Percentiles rank a stretch among this genome's conserved stretches.
phyloP scores from a whole-genome alignment of 1,284 basidiomycete species.

The Inonotus obliquus region DNA sequence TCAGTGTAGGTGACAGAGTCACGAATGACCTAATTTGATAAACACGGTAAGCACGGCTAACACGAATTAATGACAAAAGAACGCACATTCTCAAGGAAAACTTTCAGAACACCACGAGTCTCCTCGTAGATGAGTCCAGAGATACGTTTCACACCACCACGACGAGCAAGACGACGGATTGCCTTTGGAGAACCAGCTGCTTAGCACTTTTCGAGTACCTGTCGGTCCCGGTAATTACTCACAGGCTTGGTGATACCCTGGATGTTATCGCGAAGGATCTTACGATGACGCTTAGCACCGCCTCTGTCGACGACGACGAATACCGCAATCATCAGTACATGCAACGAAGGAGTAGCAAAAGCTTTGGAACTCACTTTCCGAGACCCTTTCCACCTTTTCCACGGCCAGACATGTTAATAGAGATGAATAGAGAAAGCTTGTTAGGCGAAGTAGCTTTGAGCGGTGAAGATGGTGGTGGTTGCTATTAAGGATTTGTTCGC shows the following conservation, averaged over 20 bases:
- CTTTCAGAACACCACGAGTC: slow-evolving; percentile 79
- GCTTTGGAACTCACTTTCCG: slow-evolving; percentile 12
- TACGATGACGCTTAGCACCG: slow-evolving; percentile 76
- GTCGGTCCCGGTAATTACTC: background rate
- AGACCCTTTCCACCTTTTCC: slow-evolving; percentile 55
- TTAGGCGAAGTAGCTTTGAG: background rate
- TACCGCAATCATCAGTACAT: background rate
- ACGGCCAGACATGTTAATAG: slow-evolving; percentile 48
- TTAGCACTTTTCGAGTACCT: slow-evolving; percentile 2
- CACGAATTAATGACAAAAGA: slow-evolving; percentile 4
- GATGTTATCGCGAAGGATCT: slow-evolving; percentile 81
- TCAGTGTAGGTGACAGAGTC: slow-evolving; percentile 86
- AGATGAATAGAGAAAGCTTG: background rate
- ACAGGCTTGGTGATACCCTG: slow-evolving; percentile 62
- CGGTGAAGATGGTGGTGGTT: background rate
- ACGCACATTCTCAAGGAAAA: slow-evolving; percentile 57
- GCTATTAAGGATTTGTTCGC: background rate
- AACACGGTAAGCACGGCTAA: slow-evolving; percentile 12
- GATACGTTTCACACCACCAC: slow-evolving; percentile 84
- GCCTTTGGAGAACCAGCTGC: slow-evolving; percentile 43
- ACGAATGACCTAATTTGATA: slow-evolving; percentile 51
- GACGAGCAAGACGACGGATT: slow-evolving; percentile 82
- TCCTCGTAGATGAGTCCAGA: slow-evolving; percentile 80
- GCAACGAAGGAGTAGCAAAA: background rate
- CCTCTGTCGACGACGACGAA: slow-evolving; percentile 45